Base-by-base conservation (phyloP, 768 basidiomycete genomes). In the Chalciporus chontae region DNA sequence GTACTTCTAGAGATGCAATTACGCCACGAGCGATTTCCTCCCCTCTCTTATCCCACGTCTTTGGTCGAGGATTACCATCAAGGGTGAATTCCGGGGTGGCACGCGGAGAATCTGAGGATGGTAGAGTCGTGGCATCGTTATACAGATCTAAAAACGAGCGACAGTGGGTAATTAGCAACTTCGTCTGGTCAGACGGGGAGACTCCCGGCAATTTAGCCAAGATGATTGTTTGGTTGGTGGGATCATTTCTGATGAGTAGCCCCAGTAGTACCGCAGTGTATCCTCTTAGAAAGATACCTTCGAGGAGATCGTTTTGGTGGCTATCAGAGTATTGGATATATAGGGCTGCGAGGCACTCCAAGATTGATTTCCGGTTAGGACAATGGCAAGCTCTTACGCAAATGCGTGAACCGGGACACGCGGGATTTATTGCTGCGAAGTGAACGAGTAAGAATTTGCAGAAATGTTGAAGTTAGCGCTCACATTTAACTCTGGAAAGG, bases 231-330 rank as follows among this genome's bases (percentile, higher is more conserved):
- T 68, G 69, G 47, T 71, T 75, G n/a, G 50, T 42, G 8, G 62
- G 38, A 21, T 65, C 63, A 34, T 67, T 59, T 34, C 66, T 65
- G 45, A 73, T 69, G 32, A 80, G 67, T 5, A 81, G 61, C 8
- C 77, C 88, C 42, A 93, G 77, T 5, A 93, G 76, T 7, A 92
- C 79, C 0, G 90, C 81, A 4, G 88, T 77, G 60, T 90, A 89
- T 1, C 86, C 85, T 14, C 78, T 78, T 7, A 92, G 73, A 55
- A 87, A 83, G 11, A 73, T 72, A 31, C 69, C 63, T 54, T 80
- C 77, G 5, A 71, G 62, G 14, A 40, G 48, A 50, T 56, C 55
- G 14, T 54, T 57, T 51, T 53, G 43, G 42, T 37, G 29, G 36
- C 44, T 18, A 40, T 47, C 43, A 11, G 61, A 54, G 44, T 78